A percentile compares a stretch with the other conserved stretches of the same genome.
These are phyloP conservation scores for Closterium sp. DNA, from an alignment of 139 green algal species.

Conservation along the genomic window DNA sequence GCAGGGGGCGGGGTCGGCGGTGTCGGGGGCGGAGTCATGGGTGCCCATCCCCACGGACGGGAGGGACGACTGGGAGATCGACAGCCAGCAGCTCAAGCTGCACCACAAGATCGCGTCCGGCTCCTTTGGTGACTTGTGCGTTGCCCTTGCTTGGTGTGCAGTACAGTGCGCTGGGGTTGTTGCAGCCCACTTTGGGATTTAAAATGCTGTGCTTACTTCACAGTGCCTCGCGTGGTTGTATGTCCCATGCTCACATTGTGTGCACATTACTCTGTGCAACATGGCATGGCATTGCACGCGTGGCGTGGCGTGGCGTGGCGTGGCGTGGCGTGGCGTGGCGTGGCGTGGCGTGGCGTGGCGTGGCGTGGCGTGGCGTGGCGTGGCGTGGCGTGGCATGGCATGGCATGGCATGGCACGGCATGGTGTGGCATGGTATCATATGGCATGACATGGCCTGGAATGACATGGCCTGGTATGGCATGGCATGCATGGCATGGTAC, in stretches of 20 bases:
- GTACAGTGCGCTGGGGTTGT: neutral
- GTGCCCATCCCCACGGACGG: conserved; percentile 33
- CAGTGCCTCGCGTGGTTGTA: no score
- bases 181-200: neutral
- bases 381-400: no score
- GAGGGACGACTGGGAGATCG: conserved; percentile 94
- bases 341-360: no score
- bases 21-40: neutral
- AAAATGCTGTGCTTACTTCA: neutral
- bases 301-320: neutral
- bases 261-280: neutral
- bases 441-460: no score
- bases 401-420: no score
- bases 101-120: conserved; percentile 83
- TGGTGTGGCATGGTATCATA: no score
- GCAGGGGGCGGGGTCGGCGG: neutral
- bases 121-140: conserved; percentile 93
- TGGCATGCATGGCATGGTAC: no score
- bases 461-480: no score
- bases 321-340: no score
- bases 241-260: neutral
- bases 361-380: no score
- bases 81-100: conserved; percentile 77
- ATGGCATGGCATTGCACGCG: neutral
- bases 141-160: neutral